These are phyloP conservation scores for Auriscalpium microsporum DNA, from an alignment of 768 basidiomycete species.

Conservation along the genomic window DNA sequence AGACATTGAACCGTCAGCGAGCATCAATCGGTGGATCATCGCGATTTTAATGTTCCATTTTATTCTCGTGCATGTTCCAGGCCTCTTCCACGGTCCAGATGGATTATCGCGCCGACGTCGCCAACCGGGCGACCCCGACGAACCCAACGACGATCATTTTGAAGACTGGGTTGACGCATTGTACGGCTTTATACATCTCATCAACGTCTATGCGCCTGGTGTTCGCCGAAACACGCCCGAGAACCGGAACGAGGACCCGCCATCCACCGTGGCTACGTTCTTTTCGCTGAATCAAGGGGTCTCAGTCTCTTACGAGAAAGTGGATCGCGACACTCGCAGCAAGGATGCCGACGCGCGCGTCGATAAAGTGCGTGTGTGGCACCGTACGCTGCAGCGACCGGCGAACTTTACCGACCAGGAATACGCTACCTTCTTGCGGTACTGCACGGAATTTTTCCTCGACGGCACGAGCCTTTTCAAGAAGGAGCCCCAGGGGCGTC, in stretches of 20 bases:
- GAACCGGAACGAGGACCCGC: background rate
- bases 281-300: no score
- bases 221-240: background rate
- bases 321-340: no score
- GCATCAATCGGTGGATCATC: constrained; percentile 35
- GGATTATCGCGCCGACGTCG: constrained; percentile 18
- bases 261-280: no score
- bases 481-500: constrained; percentile 4
- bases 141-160: background rate
- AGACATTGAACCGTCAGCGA: constrained; percentile 27
- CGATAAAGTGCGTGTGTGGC: no score
- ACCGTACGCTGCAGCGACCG: no score
- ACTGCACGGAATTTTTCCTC: no score
- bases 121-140: background rate
- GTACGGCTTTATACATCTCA: background rate
- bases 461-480: constrained; percentile 9
- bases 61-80: constrained; percentile 29
- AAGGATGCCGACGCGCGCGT: no score
- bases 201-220: background rate
- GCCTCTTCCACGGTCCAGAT: constrained; percentile 20
- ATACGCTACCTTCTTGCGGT: no score
- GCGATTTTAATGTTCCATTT: constrained; percentile 31
- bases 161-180: background rate
- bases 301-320: no score
- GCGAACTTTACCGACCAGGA: no score